phyloP scores from a whole-genome alignment of 306 rosid genomes.

The Crataegus laevigata region DNA sequence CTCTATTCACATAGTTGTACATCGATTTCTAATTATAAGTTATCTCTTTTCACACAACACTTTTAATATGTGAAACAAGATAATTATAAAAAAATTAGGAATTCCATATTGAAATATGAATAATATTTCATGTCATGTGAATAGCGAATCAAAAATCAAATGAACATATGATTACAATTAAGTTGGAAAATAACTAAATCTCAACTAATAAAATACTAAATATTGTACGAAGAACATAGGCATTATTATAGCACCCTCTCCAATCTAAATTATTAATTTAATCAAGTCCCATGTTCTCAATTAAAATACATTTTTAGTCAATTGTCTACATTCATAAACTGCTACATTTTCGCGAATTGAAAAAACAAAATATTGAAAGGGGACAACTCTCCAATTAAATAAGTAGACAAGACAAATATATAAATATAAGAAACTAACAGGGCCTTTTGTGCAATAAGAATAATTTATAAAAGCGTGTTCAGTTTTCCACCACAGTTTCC shows the following conservation, averaged over 20 bases:
- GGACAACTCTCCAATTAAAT: neutral
- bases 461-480: neutral
- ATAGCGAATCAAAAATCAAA: neutral
- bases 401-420: neutral
- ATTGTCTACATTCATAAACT: neutral
- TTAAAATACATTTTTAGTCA: neutral
- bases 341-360: too few relatives aligned
- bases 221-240: neutral
- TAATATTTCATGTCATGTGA: neutral
- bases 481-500: neutral
- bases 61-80: too few relatives aligned
- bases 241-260: neutral
- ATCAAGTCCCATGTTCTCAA: neutral
- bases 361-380: neutral
- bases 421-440: neutral
- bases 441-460: neutral
- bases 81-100: too few relatives aligned
- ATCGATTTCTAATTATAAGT: too few relatives aligned
- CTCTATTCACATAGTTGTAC: neutral
- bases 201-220: neutral
- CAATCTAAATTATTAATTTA: neutral
- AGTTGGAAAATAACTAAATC: neutral
- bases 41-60: too few relatives aligned
- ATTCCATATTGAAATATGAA: too few relatives aligned
- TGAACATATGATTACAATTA: neutral